Conservation (phyloP, 1,139 yeast species). For the Debaryomyces udenii region DNA sequence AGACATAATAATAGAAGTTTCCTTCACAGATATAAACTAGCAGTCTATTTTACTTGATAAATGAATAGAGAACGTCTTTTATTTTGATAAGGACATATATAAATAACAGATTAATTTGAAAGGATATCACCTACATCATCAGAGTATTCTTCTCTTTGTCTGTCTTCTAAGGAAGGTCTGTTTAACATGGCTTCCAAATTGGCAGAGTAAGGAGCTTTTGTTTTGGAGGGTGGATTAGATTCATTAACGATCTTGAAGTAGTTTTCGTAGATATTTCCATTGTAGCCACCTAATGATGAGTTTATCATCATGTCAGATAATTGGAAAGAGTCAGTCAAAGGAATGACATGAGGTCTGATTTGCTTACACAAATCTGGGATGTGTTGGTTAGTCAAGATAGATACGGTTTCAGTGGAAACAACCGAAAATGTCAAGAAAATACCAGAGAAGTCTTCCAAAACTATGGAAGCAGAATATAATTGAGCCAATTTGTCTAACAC, state of each 20-base stretch:
- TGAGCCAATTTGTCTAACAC: slow-evolving; percentile 30
- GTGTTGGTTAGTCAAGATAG: slow-evolving; percentile 32
- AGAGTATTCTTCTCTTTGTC: slow-evolving; percentile 53
- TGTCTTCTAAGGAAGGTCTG: slow-evolving; percentile 50
- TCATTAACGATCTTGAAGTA: slow-evolving; percentile 59
- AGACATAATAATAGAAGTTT: too few relatives aligned
- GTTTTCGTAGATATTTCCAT: slow-evolving; percentile 86
- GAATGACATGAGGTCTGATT: slow-evolving; percentile 73
- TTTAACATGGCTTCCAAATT: slow-evolving; percentile 56
- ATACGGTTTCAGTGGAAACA: slow-evolving; percentile 36
- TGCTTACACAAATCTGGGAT: slow-evolving; percentile 40
- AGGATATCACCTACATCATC: slow-evolving; percentile 30
- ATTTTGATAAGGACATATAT: too few relatives aligned
- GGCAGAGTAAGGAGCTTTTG: slow-evolving; percentile 63
- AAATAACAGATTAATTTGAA: slow-evolving; percentile 26
- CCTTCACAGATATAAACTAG: too few relatives aligned
- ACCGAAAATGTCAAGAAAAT: slow-evolving; percentile 44
- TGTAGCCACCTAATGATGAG: slow-evolving; percentile 80
- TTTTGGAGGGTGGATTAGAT: slow-evolving; percentile 53
- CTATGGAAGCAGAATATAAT: slow-evolving; percentile 32
- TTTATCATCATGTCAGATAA: slow-evolving; percentile 83
- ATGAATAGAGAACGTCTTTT: too few relatives aligned
- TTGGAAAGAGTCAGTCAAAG: slow-evolving; percentile 85
- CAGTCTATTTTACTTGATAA: too few relatives aligned
- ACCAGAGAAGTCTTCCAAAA: slow-evolving; percentile 42